Evolutionary conservation across 768 basidiomycete genomes (phyloP), one percentile per base, ranked within the genome.

Genomic region (Suillus hirtellus): DNA sequence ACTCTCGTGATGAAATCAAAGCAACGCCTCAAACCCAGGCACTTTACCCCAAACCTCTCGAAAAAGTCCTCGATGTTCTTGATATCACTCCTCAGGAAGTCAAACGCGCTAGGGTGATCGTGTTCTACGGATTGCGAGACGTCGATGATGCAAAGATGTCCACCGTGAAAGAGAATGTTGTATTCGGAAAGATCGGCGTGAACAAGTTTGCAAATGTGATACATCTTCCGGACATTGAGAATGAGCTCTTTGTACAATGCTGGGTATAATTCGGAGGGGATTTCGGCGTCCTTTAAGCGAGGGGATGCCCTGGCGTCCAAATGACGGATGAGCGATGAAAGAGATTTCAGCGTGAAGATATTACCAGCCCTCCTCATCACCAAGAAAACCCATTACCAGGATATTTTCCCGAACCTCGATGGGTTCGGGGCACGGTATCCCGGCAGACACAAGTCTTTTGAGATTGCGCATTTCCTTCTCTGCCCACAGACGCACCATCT

Each of bases 381-480:
- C 96, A 17, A 99, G 76, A 73, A 98, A 98, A 54, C 84, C 84
- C 96, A 99, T 99, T 24, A 96, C 95, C 31, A 99, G 84, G 9
- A 99, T 93, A 72, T 99, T 99, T 75, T 98, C 95, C 62, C 95
- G 85, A 10, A 97, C 95, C 73, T 99, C 97, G 19, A 96, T 69
- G 2, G 95, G 93, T 53, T 92, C 90, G 1, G 97, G 97, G 65
- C 92, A 93, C 53, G 83, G 82, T 59, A 99, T 86, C 0, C 92
- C 95, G 21, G 93, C 93, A n/a, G 87, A 77, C 10, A 85, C 81
- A 53, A 99, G 78, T 38, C 97, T 85, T 72, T 90, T 89, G 65
- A 99, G 78, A 73, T 99, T 99, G 27, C 97, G 87, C 90, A 98
- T 91, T 76, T 99, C 97, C 78, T 99, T 99, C 77, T 99, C 97